Conservation (phyloP, 1,284 basidiomycete species). For the Trichosporon sp. region DNA sequence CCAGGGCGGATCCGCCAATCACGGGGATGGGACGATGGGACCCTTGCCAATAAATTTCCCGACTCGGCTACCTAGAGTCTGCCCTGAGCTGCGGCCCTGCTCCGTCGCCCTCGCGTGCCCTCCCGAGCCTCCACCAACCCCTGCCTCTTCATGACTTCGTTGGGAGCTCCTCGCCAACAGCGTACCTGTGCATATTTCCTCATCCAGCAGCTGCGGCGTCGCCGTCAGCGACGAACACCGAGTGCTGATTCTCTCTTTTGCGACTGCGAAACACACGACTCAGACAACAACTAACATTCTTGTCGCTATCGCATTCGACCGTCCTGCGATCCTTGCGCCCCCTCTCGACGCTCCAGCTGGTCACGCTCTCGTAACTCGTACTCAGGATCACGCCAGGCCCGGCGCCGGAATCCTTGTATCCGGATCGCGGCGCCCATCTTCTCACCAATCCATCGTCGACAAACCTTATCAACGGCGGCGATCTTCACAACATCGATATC, state of each 20-base stretch:
- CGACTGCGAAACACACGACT: no score
- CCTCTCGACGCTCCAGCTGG: not conserved
- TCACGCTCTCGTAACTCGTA: not conserved
- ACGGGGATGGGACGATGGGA: not conserved
- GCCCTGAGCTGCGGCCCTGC: no score
- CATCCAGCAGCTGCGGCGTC: no score
- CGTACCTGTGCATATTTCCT: no score
- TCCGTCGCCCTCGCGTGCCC: not conserved
- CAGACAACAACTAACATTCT: no score
- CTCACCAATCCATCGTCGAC: not conserved
- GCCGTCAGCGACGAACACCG: no score
- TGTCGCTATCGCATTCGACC: not conserved
- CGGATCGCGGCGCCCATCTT: not conserved
- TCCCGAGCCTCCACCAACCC: not conserved
- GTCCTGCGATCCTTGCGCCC: no score
- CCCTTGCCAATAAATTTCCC: not conserved
- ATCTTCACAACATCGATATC: not conserved
- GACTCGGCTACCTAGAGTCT: no score
- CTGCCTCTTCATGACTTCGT: no score
- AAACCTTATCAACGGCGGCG: not conserved
- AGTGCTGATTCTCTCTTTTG: no score
- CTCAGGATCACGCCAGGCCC: not conserved
- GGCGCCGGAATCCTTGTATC: not conserved
- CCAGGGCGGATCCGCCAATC: no score
- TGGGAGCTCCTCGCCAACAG: no score